Percentiles rank a stretch among this genome's conserved stretches.
phyloP scores from a whole-genome alignment of 2,329 filamentous ascomycete species.

The Fusarium tricinctum region DNA sequence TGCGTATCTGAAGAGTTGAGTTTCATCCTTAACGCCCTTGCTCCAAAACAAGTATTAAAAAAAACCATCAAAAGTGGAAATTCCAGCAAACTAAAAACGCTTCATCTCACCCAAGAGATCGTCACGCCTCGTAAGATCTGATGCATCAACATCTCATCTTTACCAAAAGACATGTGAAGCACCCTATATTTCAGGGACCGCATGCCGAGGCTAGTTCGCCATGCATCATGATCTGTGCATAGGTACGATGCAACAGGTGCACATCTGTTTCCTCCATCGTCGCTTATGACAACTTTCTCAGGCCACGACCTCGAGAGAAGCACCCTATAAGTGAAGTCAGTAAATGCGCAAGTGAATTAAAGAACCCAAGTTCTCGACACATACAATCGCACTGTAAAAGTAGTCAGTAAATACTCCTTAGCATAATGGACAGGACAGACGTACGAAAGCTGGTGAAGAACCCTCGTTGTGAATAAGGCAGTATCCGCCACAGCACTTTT shows the following conservation, averaged over 20 bases:
- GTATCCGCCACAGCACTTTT: constrained; percentile 81
- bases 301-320: constrained; percentile 54
- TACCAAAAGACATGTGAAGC: neutral
- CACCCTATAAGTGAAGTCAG: constrained; percentile 50
- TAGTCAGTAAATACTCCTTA: constrained; percentile 49
- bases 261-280: constrained; percentile 4
- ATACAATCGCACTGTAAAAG: constrained; percentile 63
- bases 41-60: constrained; percentile 28
- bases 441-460: constrained; percentile 74
- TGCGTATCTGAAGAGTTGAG: constrained; percentile 41
- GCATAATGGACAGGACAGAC: constrained; percentile 41
- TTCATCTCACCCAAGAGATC: neutral
- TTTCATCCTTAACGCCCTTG: constrained; percentile 32
- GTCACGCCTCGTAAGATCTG: constrained; percentile 23
- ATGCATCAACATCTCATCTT: neutral
- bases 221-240: constrained; percentile 20
- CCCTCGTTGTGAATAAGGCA: constrained; percentile 88
- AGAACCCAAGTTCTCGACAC: constrained; percentile 21
- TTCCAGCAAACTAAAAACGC: neutral
- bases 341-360: neutral
- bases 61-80: constrained; percentile 3
- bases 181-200: constrained; percentile 30
- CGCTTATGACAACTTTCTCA: constrained; percentile 31
- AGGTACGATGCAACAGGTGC: neutral
- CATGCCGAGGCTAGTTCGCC: constrained; percentile 13